A percentile compares a stretch with the other conserved stretches of the same genome.
Conservation (phyloP, 768 basidiomycete genomes). For the Xerocomus brunneocitrinus region DNA sequence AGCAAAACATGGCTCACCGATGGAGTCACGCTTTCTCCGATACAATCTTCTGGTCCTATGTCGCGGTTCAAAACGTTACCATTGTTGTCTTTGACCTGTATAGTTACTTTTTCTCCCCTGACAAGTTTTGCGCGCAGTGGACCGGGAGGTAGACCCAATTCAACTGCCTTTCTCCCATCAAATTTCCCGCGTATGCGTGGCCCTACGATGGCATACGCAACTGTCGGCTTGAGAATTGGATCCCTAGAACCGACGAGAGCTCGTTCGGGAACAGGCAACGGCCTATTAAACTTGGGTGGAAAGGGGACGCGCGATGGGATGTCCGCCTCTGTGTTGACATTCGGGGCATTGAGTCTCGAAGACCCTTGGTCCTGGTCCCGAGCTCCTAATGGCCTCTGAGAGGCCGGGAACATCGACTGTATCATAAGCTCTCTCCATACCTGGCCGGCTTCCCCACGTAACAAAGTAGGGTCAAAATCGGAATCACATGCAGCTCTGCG, state of each 20-base stretch:
- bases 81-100: constrained; percentile 44
- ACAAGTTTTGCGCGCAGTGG: constrained; percentile 56
- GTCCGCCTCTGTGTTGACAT: neutral
- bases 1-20: constrained; percentile 31
- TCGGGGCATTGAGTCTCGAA: constrained; percentile 9
- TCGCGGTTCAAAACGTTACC: constrained; percentile 42
- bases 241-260: constrained; percentile 13
- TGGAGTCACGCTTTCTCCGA: constrained; percentile 50
- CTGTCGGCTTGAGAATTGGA: constrained; percentile 30
- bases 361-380: constrained; percentile 11
- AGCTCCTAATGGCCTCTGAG: constrained; percentile 12
- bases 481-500: constrained; percentile 20
- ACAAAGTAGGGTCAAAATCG: constrained; percentile 26
- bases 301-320: constrained; percentile 6
- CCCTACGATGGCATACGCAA: constrained; percentile 50
- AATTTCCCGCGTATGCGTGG: constrained; percentile 66
- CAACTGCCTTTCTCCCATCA: constrained; percentile 56
- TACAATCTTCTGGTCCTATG: constrained; percentile 56
- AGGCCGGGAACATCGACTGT: constrained; percentile 58
- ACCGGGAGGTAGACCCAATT: constrained; percentile 59
- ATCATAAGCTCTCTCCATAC: constrained; percentile 53
- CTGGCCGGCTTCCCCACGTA: constrained; percentile 45
- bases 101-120: constrained; percentile 58
- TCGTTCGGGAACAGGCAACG: constrained; percentile 23
- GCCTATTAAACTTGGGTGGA: constrained; percentile 13